Base-by-base conservation (phyloP, 2,329 filamentous ascomycete genomes). In the Sporothrix phasma region DNA sequence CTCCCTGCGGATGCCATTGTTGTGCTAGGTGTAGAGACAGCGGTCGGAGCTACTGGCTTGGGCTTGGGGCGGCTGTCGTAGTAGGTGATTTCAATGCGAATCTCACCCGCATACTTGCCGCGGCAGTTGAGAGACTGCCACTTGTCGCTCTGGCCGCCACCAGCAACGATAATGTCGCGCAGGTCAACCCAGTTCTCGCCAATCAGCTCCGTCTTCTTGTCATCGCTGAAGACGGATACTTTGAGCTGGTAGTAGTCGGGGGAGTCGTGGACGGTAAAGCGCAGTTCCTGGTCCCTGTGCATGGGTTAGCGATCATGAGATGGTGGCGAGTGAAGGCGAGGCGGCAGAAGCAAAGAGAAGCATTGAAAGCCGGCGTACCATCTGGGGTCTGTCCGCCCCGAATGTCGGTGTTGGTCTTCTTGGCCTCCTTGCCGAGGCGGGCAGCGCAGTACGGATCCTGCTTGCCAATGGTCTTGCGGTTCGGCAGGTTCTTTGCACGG, bases 401-500 rank as follows among this genome's bases (percentile, higher is more conserved):
- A 70, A 93, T 87, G 76, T 99, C 94, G 4, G 93, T 97, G 46
- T 88, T 88, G 2, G 94, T 99, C 81, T 97, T 97, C 79, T 95
- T 96, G 56, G 94, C 94, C 76, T 97, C 92, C 76, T 99, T 99
- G 39, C 93, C 94, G 53, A 99, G 78, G 62, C 94, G 83, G 37
- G 92, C 92, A 43, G 94, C 94, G 76, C 92, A 97, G 76, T 97
- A 99, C 0, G 94, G 93, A 74, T 97, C 92, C 78, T 99, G 94
- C 78, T 99, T 99, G 64, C 94, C 94, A 80, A 99, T 97, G 5
- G 92, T 94, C 80, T 96, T 96, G 70, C 92, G 81, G 77, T 99
- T 99, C 60, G 94, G 94, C 69, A 99, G 79, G 74, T 99, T 99
- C 84, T 96, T 97, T 61, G 92, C 94, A 69, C 92, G 85, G 78